A percentile compares a stretch with the other conserved stretches of the same genome.
phyloP scores from a whole-genome alignment of 257 asterid genomes.

The Verbena officinalis region DNA sequence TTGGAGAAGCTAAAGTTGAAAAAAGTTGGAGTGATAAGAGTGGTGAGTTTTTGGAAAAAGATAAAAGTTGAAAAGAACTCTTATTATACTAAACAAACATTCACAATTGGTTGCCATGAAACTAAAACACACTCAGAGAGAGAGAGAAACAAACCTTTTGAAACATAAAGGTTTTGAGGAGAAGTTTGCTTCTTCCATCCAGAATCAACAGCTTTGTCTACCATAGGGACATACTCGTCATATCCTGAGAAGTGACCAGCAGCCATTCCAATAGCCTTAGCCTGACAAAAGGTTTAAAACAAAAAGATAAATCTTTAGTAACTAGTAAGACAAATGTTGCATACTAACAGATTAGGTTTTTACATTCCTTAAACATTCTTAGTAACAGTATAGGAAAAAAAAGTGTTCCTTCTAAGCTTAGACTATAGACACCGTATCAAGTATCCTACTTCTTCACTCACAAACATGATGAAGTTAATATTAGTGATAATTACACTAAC shows the following conservation, averaged over 20 bases:
- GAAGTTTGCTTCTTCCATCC: constrained; percentile 75
- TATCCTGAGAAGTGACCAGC: constrained; percentile 63
- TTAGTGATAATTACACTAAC: not conserved
- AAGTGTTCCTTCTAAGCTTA: not conserved
- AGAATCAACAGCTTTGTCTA: constrained; percentile 95
- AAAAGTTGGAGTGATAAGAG: too few species aligned
- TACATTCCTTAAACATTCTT: constrained; percentile 9
- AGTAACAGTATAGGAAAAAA: not conserved
- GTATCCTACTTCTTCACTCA: not conserved
- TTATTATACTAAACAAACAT: too few species aligned
- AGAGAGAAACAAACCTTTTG: too few species aligned
- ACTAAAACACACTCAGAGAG: too few species aligned
- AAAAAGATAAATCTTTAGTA: not conserved
- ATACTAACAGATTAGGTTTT: not conserved
- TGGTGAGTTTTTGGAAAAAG: too few species aligned
- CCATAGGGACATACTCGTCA: constrained; percentile 99
- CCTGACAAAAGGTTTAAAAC: constrained; percentile 47
- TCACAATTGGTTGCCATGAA: too few species aligned
- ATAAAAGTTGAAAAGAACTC: too few species aligned
- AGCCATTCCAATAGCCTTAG: constrained; percentile 71
- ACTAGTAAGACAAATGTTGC: not conserved
- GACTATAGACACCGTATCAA: constrained; percentile 5
- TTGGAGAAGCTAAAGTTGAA: too few species aligned
- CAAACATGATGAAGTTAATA: constrained; percentile 9
- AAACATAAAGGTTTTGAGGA: constrained; percentile 48